Conservation (phyloP, 1,284 basidiomycete species). For the Leccinum pseudoinsigne region DNA sequence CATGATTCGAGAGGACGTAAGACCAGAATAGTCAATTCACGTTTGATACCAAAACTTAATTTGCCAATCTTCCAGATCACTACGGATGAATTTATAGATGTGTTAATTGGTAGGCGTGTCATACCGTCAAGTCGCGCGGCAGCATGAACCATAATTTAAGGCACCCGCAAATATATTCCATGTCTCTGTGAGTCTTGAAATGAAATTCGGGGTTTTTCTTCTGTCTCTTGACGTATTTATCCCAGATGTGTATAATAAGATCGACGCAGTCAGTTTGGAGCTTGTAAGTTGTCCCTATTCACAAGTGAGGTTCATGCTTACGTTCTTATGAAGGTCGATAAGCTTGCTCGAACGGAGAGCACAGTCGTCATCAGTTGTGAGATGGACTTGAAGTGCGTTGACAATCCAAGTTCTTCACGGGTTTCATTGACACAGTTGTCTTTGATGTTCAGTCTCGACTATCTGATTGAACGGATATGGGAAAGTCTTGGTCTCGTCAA, state of each 20-base stretch:
- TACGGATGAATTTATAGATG: slow-evolving; percentile 97
- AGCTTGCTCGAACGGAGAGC: slow-evolving; percentile 84
- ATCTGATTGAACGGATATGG: slow-evolving; percentile 91
- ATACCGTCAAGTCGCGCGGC: background rate
- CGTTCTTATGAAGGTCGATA: slow-evolving; percentile 54
- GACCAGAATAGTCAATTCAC: slow-evolving; percentile 28
- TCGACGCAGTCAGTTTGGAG: slow-evolving; percentile 90
- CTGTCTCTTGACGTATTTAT: slow-evolving; percentile 1
- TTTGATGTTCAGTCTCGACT: slow-evolving; percentile 64
- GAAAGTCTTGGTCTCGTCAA: slow-evolving; percentile 84
- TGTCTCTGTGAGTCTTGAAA: slow-evolving; percentile 67
- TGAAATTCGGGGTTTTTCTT: background rate
- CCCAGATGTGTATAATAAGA: slow-evolving; percentile 92
- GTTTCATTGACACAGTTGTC: background rate
- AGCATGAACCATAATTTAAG: slow-evolving; percentile 36
- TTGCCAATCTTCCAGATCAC: slow-evolving; percentile 63
- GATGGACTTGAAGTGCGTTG: slow-evolving; percentile 76
- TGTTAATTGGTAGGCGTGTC: slow-evolving; percentile 71
- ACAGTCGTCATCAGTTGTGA: slow-evolving; percentile 95
- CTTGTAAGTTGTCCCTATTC: slow-evolving; percentile 39
- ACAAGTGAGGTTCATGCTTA: slow-evolving; percentile 1
- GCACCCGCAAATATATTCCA: slow-evolving; percentile 93
- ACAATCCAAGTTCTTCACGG: background rate
- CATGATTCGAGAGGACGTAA: slow-evolving; percentile 94
- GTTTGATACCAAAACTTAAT: background rate